Percentiles rank a stretch among this genome's conserved stretches.
phyloP scores from a whole-genome alignment of 1,139 yeast genomes.

The Torulaspora globosa region DNA sequence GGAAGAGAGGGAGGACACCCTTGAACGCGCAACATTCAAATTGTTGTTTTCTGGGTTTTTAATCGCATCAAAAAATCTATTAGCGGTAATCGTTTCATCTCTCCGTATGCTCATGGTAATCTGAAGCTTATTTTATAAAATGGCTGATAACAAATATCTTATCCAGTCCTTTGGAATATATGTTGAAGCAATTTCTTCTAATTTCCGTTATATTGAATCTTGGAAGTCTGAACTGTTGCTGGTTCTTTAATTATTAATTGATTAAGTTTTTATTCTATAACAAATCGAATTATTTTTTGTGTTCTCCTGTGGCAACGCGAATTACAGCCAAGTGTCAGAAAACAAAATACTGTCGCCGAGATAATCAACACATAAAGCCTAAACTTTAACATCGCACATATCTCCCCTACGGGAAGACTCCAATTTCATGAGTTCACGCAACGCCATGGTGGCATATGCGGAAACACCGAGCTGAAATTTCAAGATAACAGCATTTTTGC shows the following conservation, averaged over 20 bases:
- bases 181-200: neutral
- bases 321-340: neutral
- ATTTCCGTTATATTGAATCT: neutral
- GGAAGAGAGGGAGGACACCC: slow-evolving; percentile 13
- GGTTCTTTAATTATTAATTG: neutral
- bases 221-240: neutral
- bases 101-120: slow-evolving; percentile 8
- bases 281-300: neutral
- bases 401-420: slow-evolving; percentile 71
- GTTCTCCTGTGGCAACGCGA: slow-evolving; percentile 1
- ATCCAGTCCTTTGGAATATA: slow-evolving; percentile 2
- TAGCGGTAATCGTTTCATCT: slow-evolving; percentile 7
- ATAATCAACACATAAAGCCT: neutral
- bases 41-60: slow-evolving; percentile 4
- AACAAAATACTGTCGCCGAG: neutral
- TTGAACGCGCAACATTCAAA: slow-evolving; percentile 5
- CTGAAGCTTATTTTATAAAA: slow-evolving; percentile 2
- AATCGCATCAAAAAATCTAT: slow-evolving; percentile 5
- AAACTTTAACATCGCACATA: slow-evolving; percentile 38
- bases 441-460: slow-evolving; percentile 96
- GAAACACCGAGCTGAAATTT: slow-evolving; percentile 79
- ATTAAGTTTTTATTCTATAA: neutral
- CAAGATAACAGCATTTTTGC: slow-evolving; percentile 65
- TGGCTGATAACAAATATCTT: neutral
- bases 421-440: slow-evolving; percentile 82